Base-by-base conservation (phyloP, 805 yeast genomes). In the Starmerella floricola region DNA sequence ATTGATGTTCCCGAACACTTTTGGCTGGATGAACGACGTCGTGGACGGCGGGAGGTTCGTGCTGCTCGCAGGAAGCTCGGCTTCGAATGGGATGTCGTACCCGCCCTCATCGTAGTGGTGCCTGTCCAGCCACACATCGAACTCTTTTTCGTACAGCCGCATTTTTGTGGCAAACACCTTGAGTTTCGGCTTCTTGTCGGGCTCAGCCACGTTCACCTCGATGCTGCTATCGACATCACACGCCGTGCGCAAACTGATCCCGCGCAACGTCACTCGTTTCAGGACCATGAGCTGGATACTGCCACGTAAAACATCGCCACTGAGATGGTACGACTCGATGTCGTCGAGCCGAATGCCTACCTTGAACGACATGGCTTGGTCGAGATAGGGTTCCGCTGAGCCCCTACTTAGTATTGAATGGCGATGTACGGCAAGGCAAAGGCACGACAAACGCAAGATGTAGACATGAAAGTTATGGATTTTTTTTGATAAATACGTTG, bases 231-330 rank as follows among this genome's bases (percentile, higher is more conserved):
- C 31, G 16, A 44, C 42, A 6, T 48, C 52, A 23, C 47, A 38
- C 40, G 44, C 35, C 26, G 42, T 43, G 20, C 46, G 46, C 16
- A 50, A 21, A 10, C 29, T 28, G 11, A 50, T 29, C 23, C 45
- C 44, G 21, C 30, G 15, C 8, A 50, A 21, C 26, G 34, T 36
- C 12, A 44, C 24, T 27, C 39, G 44, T 27, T 44, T 39, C 3
- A 32, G 37, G 13, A 15, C 19, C 15, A 46, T 41, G 6, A 15
- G 34, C n/a, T 48, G 32, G 8, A 42, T 31, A 12, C 31, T 45
- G 2, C 54, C 54, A 4, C 27, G 24, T 6, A 50, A n/a, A n/a
- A 17, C 31, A 18, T 42, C 47, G n/a, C 52, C 50, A n/a, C 46
- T 36, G 1, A 38, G 31, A 30, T 44, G 40, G 12, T 35, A 34